Conservation (phyloP, 768 basidiomycete species). For the Trametes elegans region DNA sequence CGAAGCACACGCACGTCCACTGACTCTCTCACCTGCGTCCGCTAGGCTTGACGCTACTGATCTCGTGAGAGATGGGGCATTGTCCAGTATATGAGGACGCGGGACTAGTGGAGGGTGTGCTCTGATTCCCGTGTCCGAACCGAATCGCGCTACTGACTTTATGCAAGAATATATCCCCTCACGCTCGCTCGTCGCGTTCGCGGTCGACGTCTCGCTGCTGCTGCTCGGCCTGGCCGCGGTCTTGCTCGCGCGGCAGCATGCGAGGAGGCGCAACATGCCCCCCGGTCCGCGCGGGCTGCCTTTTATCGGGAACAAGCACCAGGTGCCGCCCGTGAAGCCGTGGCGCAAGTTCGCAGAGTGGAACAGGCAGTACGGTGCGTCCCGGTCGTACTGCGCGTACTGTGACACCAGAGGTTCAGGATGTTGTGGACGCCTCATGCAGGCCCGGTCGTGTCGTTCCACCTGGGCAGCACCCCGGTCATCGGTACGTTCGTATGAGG, state of each 20-base stretch:
- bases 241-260: background rate
- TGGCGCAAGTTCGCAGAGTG: slow-evolving; percentile 50
- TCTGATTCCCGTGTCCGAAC: no score
- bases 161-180: background rate
- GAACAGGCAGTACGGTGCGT: slow-evolving; percentile 44
- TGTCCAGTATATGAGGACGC: no score
- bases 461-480: slow-evolving; percentile 42
- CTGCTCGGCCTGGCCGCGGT: background rate
- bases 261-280: slow-evolving; percentile 33
- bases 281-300: slow-evolving; percentile 46
- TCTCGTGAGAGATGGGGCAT: no score
- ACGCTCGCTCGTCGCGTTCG: background rate
- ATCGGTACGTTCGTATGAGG: slow-evolving; percentile 34
- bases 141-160: no score
- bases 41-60: background rate
- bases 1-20: background rate
- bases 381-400: background rate
- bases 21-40: background rate
- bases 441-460: slow-evolving; percentile 43
- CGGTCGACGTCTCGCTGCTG: background rate
- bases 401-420: background rate
- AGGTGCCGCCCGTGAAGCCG: slow-evolving; percentile 43
- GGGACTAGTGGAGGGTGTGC: no score
- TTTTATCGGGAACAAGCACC: slow-evolving; percentile 44
- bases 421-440: background rate